Conservation (phyloP, 192 early-diverging fungal species). For the Umbelopsis sp. region DNA sequence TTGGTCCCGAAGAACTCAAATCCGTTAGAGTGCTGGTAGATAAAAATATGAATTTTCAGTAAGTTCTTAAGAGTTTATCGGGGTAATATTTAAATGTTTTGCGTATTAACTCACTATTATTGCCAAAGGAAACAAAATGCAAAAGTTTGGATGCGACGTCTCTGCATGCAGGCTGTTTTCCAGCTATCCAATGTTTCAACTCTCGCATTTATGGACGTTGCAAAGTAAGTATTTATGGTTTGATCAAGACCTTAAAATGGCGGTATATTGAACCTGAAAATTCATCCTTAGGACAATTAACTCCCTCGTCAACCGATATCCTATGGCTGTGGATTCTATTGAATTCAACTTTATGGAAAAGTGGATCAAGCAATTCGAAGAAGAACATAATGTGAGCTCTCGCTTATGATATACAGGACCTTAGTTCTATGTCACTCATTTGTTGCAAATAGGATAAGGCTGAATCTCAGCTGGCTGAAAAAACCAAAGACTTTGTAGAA, state of each 20-base stretch:
- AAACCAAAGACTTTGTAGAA: constrained; percentile 17
- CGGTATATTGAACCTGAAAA: not conserved
- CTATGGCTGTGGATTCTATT: constrained; percentile 4
- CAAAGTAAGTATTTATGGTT: constrained; percentile 22
- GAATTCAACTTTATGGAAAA: constrained; percentile 20
- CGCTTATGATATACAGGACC: not conserved
- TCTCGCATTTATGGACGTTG: constrained; percentile 31
- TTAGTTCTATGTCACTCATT: not conserved
- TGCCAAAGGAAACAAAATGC: constrained; percentile 18
- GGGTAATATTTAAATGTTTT: too few species aligned
- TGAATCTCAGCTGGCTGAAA: not conserved
- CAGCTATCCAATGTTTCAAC: constrained; percentile 9
- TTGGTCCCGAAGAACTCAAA: constrained; percentile 37
- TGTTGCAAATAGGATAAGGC: not conserved
- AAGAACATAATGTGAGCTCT: constrained; percentile 6
- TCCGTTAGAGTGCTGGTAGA: constrained; percentile 32
- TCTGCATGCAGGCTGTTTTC: constrained; percentile 15
- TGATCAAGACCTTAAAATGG: not conserved
- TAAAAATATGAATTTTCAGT: constrained; percentile 32
- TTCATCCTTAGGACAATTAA: constrained; percentile 23
- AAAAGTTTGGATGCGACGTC: constrained; percentile 24
- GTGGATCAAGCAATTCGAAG: constrained; percentile 17
- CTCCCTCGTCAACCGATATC: constrained; percentile 25
- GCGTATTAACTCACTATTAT: not conserved
- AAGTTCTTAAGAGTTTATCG: not conserved